Conservation (phyloP, 2,329 filamentous ascomycete genomes). For the Scedosporium boydii region DNA sequence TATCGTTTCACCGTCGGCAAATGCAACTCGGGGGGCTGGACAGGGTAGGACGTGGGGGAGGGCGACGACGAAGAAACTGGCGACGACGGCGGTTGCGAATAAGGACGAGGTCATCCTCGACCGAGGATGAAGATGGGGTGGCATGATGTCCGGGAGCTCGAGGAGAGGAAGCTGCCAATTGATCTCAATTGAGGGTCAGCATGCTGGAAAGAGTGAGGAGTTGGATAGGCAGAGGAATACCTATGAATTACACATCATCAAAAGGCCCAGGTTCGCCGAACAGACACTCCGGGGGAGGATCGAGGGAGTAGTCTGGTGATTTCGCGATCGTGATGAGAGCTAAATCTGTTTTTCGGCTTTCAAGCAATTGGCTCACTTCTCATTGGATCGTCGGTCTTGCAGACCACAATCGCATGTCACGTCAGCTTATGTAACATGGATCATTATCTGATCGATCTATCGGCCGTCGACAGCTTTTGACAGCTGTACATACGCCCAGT, state of each 20-base stretch:
- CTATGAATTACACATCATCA: background rate
- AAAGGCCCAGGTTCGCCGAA: background rate
- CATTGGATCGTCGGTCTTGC: background rate
- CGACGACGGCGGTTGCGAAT: slow-evolving; percentile 84
- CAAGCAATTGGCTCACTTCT: background rate
- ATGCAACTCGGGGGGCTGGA: slow-evolving; percentile 66
- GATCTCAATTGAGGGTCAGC: background rate
- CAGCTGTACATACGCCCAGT: background rate
- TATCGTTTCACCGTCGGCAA: slow-evolving; percentile 57
- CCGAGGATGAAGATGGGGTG: slow-evolving; percentile 83
- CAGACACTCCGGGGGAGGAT: background rate
- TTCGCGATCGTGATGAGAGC: background rate
- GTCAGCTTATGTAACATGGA: background rate
- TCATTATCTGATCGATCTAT: background rate
- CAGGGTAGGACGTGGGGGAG: slow-evolving; percentile 87
- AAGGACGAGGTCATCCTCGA: slow-evolving; percentile 89
- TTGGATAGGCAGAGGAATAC: background rate
- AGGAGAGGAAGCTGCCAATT: background rate
- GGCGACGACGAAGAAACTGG: slow-evolving; percentile 86
- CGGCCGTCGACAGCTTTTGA: background rate
- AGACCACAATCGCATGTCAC: background rate
- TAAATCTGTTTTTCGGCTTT: background rate
- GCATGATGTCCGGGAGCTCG: slow-evolving; percentile 41
- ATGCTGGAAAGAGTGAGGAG: background rate
- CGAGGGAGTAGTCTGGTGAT: background rate